Evolutionary conservation across 805 yeast species (phyloP).

Genomic region (Alloascoidea hylecoeti): DNA sequence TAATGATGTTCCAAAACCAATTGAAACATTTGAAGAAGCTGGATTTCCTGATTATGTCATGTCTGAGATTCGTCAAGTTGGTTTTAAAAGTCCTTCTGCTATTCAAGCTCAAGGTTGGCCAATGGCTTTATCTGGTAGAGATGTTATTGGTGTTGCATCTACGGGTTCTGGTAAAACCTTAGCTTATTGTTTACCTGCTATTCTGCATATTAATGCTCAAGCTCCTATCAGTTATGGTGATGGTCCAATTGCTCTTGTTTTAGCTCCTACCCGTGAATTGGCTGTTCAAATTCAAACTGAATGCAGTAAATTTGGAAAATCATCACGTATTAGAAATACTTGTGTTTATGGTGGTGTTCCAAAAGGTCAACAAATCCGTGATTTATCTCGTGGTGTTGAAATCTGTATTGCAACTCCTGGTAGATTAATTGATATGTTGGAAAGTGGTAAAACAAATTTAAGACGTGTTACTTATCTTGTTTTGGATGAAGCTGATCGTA

Average conservation of each 20-base stretch:
- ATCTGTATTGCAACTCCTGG: constrained; percentile 98
- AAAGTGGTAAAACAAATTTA: constrained; percentile 90
- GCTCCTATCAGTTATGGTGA: constrained; percentile 88
- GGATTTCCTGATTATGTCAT: constrained; percentile 95
- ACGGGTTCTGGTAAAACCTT: constrained; percentile 99
- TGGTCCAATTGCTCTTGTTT: constrained; percentile 90
- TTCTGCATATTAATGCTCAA: constrained; percentile 97
- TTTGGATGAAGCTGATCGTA: constrained; percentile 98
- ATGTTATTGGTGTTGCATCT: constrained; percentile 97
- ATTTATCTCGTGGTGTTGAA: constrained; percentile 88
- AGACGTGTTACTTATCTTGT: constrained; percentile 95
- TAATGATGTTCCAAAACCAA: constrained; percentile 84
- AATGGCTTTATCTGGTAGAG: constrained; percentile 98
- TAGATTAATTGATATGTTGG: constrained; percentile 95
- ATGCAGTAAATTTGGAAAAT: constrained; percentile 85
- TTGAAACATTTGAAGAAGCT: constrained; percentile 87
- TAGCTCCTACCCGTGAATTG: constrained; percentile 98
- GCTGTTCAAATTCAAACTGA: constrained; percentile 96
- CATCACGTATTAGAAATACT: constrained; percentile 89
- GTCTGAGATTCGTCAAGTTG: constrained; percentile 77
- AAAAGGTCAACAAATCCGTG: constrained; percentile 95
- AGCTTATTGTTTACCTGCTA: constrained; percentile 92
- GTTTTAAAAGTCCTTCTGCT: constrained; percentile 88
- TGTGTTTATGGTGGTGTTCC: constrained; percentile 99
- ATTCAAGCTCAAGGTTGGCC: constrained; percentile 99